phyloP scores from a whole-genome alignment of 805 yeast genomes.

The Starmerella apicola region DNA sequence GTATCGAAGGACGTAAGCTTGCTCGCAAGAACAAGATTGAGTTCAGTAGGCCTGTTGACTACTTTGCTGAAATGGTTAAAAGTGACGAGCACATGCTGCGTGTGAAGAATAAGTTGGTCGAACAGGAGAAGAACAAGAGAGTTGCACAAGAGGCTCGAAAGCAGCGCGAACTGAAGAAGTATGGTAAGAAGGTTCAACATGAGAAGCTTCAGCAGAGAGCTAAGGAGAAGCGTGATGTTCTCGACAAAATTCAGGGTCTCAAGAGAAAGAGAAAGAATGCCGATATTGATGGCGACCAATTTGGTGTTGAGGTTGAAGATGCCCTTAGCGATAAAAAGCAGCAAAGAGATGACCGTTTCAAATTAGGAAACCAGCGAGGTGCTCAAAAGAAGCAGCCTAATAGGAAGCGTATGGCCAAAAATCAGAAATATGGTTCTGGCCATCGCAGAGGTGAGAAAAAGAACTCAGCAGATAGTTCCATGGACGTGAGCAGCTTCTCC shows the following conservation, averaged over 20 bases:
- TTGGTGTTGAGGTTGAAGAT: conserved; percentile 87
- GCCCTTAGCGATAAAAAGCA: conserved; percentile 53
- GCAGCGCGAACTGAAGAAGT: conserved; percentile 90
- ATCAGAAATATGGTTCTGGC: conserved; percentile 63
- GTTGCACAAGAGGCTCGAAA: conserved; percentile 87
- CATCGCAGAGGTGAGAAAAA: conserved; percentile 58
- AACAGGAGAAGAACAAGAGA: conserved; percentile 59
- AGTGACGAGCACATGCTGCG: conserved; percentile 97
- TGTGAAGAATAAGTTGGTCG: conserved; percentile 65
- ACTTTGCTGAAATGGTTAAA: conserved; percentile 97
- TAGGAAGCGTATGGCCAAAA: conserved; percentile 56
- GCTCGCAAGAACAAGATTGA: conserved; percentile 58
- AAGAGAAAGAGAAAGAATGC: conserved; percentile 75
- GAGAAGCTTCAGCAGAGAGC: conserved; percentile 89
- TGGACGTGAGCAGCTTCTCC: conserved; percentile 51
- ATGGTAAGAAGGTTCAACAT: conserved; percentile 92
- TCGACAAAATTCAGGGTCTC: conserved; percentile 81
- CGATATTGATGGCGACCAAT: conserved; percentile 61
- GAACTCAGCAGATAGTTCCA: conserved; percentile 61
- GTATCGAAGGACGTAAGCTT: conserved; percentile 56
- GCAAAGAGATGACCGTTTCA: conserved; percentile 27
- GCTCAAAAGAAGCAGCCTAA: conserved; percentile 35
- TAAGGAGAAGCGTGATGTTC: conserved; percentile 78
- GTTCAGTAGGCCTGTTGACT: conserved; percentile 86
- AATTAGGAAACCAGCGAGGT: conserved; percentile 33